Evolutionary conservation across 2,329 filamentous ascomycete genomes (phyloP).

Genomic region (Diaporthe citrichinensis): DNA sequence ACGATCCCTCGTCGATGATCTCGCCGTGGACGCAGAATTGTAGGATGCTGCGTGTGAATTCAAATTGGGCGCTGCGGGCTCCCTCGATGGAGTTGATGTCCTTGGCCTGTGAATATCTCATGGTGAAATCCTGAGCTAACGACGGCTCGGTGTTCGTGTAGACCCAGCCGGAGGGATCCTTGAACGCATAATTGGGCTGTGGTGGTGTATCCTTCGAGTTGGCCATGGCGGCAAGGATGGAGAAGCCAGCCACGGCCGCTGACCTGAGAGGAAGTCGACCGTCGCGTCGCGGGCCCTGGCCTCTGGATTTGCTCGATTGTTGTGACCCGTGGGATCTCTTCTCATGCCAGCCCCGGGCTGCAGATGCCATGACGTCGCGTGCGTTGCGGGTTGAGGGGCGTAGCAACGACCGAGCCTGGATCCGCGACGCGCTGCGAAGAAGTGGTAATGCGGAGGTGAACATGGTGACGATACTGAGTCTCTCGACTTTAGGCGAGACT

Average conservation of each 20-base stretch:
- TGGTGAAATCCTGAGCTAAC: not conserved
- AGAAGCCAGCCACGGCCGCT: conserved; percentile 6
- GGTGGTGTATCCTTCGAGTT: not conserved
- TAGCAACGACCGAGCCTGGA: not conserved
- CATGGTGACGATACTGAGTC: not conserved
- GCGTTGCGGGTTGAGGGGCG: not conserved
- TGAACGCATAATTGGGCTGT: not conserved
- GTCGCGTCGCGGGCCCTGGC: not conserved
- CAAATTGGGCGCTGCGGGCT: not conserved
- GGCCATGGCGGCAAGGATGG: not conserved
- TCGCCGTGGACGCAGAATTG: not conserved
- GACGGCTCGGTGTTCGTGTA: not conserved
- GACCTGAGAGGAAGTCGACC: not conserved
- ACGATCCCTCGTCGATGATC: not conserved
- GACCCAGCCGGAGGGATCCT: not conserved
- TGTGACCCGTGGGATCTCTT: not conserved
- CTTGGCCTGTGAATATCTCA: not conserved
- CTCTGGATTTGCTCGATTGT: not conserved
- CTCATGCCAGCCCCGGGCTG: not conserved
- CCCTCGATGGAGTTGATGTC: not conserved
- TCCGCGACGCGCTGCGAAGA: not conserved
- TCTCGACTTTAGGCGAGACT: too few relatives aligned
- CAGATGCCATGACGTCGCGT: not conserved
- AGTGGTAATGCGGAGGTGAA: not conserved
- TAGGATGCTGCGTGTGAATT: not conserved